Percentiles rank a stretch among this genome's conserved stretches.
Evolutionary conservation across 768 basidiomycete genomes (phyloP).

Genomic region (Pisolithus tinctorius): DNA sequence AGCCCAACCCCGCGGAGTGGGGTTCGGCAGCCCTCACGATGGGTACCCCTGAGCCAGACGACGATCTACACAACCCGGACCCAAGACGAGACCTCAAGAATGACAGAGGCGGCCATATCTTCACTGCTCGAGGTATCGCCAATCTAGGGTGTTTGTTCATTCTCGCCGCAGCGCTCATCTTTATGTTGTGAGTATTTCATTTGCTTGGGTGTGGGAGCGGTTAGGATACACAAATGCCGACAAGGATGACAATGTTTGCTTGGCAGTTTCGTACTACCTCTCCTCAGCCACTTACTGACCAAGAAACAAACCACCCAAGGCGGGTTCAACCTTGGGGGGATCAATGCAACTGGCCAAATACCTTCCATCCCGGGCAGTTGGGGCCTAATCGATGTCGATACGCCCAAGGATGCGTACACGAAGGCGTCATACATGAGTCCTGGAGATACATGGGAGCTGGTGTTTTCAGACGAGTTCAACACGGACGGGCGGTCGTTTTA

Average conservation of each 20-base stretch:
- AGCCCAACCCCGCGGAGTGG: slow-evolving; percentile 40
- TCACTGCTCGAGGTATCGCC: slow-evolving; percentile 53
- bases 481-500: slow-evolving; percentile 63
- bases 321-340: slow-evolving; percentile 71
- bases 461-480: slow-evolving; percentile 84
- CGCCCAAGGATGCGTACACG: slow-evolving; percentile 40
- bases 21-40: slow-evolving; percentile 40
- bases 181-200: slow-evolving; percentile 45
- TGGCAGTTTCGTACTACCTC: slow-evolving; percentile 35
- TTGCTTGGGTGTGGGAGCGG: background rate
- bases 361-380: slow-evolving; percentile 36
- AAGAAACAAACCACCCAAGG: slow-evolving; percentile 35
- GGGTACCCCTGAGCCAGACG: slow-evolving; percentile 50
- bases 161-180: slow-evolving; percentile 41
- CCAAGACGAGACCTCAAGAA: slow-evolving; percentile 45
- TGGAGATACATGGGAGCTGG: slow-evolving; percentile 37
- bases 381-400: slow-evolving; percentile 49
- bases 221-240: too few relatives aligned
- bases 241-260: too few relatives aligned
- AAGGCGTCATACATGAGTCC: slow-evolving; percentile 32
- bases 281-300: slow-evolving; percentile 40
- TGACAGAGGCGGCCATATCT: slow-evolving; percentile 53
- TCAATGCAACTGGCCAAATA: slow-evolving; percentile 66
- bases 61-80: slow-evolving; percentile 59
- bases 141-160: slow-evolving; percentile 64